Evolutionary conservation across 148 eudicot species (phyloP).

Genomic region (Limonium bicolor): DNA sequence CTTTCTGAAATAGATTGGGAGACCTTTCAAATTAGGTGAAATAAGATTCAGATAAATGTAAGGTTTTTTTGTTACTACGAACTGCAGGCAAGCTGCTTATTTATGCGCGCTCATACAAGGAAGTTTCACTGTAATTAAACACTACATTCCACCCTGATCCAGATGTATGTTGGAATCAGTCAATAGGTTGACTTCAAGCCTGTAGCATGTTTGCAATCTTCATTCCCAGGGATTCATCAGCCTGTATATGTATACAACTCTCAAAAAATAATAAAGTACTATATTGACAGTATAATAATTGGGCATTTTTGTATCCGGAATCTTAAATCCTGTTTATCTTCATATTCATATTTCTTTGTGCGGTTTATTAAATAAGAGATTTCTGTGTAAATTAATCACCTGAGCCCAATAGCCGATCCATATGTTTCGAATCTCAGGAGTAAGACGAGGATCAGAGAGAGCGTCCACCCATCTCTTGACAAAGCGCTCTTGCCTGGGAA

Average conservation of each 20-base stretch:
- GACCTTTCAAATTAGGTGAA: too few species aligned
- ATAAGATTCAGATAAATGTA: too few species aligned
- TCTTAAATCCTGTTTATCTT: background rate
- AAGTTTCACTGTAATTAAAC: too few species aligned
- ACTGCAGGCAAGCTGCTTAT: too few species aligned
- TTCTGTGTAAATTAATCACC: constrained; percentile 21
- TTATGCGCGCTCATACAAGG: too few species aligned
- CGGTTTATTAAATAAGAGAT: too few species aligned
- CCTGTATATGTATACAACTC: constrained; percentile 30
- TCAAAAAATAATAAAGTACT: background rate
- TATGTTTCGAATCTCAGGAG: constrained; percentile 72
- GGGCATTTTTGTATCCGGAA: background rate
- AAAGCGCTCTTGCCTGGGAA: constrained; percentile 79
- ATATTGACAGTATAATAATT: background rate
- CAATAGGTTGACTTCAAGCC: too few species aligned
- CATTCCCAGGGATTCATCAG: constrained; percentile 74
- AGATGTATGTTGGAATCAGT: too few species aligned
- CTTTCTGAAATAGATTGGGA: too few species aligned
- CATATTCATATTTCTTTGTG: too few species aligned
- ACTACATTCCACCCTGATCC: too few species aligned
- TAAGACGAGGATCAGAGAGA: constrained; percentile 64
- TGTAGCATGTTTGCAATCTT: constrained; percentile 68
- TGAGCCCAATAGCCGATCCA: constrained; percentile 93
- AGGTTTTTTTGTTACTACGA: too few species aligned
- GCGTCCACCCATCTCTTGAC: constrained; percentile 58